Evolutionary conservation across 179 eudicot species (phyloP).

Genomic region (Spinacia oleracea): DNA sequence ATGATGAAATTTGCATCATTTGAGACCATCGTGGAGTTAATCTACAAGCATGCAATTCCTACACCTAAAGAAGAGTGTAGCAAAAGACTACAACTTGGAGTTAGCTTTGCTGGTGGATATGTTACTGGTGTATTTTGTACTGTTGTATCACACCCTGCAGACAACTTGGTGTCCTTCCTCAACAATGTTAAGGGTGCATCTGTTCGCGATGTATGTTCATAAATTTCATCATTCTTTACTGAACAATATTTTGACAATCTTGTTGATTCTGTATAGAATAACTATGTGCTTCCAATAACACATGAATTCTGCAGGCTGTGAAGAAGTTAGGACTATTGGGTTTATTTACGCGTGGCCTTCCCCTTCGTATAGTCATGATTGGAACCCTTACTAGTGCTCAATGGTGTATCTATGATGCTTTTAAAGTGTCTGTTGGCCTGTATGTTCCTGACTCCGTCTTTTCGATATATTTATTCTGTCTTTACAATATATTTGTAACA

Average conservation of each 20-base stretch:
- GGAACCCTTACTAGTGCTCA: slow-evolving; percentile 90
- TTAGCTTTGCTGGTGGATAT: slow-evolving; percentile 86
- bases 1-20: slow-evolving; percentile 95
- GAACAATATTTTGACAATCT: not conserved
- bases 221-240: not conserved
- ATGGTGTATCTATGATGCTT: slow-evolving; percentile 83
- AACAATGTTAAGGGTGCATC: slow-evolving; percentile 90
- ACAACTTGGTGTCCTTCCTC: slow-evolving; percentile 85
- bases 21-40: slow-evolving; percentile 68
- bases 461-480: too few species aligned
- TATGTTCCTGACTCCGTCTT: slow-evolving; percentile 40
- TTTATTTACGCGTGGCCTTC: slow-evolving; percentile 86
- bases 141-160: slow-evolving; percentile 86
- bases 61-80: slow-evolving; percentile 86
- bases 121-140: slow-evolving; percentile 83
- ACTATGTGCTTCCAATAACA: not conserved
- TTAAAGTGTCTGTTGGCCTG: slow-evolving; percentile 89
- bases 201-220: slow-evolving; percentile 60
- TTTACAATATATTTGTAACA: not conserved
- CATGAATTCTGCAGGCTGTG: slow-evolving; percentile 56
- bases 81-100: slow-evolving; percentile 73
- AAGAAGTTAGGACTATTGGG: slow-evolving; percentile 73
- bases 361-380: slow-evolving; percentile 84
- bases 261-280: not conserved
- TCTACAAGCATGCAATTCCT: slow-evolving; percentile 73